phyloP scores from a whole-genome alignment of 2,329 filamentous ascomycete genomes.

The Fusarium sp. region DNA sequence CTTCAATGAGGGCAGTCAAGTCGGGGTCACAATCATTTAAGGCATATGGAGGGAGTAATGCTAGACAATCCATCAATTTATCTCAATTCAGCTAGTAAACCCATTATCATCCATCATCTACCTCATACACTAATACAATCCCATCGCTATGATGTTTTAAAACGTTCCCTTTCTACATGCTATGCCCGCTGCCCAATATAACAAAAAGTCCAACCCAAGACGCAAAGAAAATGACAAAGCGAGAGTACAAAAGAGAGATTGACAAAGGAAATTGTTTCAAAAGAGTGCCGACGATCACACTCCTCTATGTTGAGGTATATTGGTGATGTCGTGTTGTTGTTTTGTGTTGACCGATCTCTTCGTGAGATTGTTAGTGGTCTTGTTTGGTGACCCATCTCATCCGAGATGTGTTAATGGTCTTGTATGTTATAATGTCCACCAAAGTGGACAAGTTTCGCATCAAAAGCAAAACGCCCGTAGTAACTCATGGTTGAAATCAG shows the following conservation, averaged over 20 bases:
- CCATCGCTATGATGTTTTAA: slow-evolving; percentile 29
- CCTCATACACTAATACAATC: slow-evolving; percentile 17
- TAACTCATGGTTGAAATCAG: neutral
- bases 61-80: slow-evolving; percentile 20
- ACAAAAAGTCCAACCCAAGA: neutral
- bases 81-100: neutral
- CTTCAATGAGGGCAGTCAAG: too few relatives aligned
- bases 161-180: slow-evolving; percentile 18
- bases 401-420: neutral
- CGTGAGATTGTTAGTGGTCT: neutral
- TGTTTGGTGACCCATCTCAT: neutral
- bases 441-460: neutral
- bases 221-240: slow-evolving; percentile 18
- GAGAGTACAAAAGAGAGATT: neutral
- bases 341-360: neutral
- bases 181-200: neutral
- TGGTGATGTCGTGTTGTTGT: neutral
- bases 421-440: neutral
- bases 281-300: slow-evolving; percentile 11
- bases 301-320: neutral
- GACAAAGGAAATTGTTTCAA: slow-evolving; percentile 19
- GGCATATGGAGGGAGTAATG: too few relatives aligned
- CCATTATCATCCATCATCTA: slow-evolving; percentile 10
- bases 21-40: too few relatives aligned
- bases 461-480: neutral